Percentiles rank a stretch among this genome's conserved stretches.
Evolutionary conservation across 2,329 filamentous ascomycete species (phyloP).

Genomic region (Xylariaceae sp.): DNA sequence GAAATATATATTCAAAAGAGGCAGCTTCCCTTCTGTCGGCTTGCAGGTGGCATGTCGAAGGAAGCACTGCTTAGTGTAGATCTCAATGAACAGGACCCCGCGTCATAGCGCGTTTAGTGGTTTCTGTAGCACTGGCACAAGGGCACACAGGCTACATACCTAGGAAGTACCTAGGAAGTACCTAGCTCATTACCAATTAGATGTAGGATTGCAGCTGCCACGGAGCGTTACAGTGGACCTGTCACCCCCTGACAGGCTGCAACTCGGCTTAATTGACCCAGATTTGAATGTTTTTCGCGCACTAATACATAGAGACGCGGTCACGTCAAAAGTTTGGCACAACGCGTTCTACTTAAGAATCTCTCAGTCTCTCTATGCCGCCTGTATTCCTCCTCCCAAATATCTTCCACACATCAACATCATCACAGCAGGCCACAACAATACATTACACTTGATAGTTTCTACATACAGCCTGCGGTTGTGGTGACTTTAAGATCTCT

Average conservation of each 20-base stretch:
- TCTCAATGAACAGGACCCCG: conserved; percentile 7
- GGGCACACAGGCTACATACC: no score
- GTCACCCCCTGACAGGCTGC: background rate
- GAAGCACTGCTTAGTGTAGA: no score
- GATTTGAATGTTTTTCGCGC: conserved; percentile 23
- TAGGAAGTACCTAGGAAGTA: no score
- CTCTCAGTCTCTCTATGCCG: conserved; percentile 15
- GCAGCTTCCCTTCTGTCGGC: no score
- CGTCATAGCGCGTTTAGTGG: conserved; percentile 33
- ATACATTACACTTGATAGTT: conserved; percentile 18
- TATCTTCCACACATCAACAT: conserved; percentile 28
- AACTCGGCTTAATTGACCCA: conserved; percentile 22
- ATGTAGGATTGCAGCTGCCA: conserved; percentile 13
- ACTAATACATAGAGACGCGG: conserved; percentile 7
- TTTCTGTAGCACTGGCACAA: background rate
- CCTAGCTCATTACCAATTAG: background rate
- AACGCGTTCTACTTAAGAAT: conserved; percentile 27
- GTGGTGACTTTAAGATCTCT: conserved; percentile 5
- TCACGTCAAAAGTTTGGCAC: conserved; percentile 4
- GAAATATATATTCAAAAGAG: no score
- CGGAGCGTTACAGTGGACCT: background rate
- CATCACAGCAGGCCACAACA: conserved; percentile 22
- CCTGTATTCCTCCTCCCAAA: conserved; percentile 3
- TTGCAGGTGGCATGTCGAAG: no score
- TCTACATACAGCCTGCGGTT: conserved; percentile 18